Base-by-base conservation (phyloP, 2,329 filamentous ascomycete species). In the Plectosphaerella sp. region DNA sequence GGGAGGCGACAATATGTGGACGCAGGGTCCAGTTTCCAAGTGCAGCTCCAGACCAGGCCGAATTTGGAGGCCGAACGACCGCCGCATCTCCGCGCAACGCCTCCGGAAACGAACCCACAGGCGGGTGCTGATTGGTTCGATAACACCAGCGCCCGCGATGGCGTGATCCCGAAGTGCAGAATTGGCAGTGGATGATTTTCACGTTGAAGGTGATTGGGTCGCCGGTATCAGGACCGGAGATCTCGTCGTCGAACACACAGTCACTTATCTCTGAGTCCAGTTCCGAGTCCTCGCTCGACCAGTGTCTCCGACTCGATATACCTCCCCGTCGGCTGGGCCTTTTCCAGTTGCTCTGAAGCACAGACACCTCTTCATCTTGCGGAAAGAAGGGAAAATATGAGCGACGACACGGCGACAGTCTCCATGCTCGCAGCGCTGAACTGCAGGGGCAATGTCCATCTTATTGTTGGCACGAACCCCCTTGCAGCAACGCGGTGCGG, bases 401-500 rank as follows among this genome's bases (percentile, higher is more conserved):
- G 15, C 14, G 37, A 41, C 37, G 37, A 41, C 37, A 16, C 46
- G 35, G 22, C 9, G n/a, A 39, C 64, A 47, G 67, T 68, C 18
- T 78, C 86, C 4, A 77, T 95, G 49, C 83, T 95, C 47, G 87
- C 88, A 45, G 85, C 88, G 47, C 78, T 87, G 58, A 84, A 91
- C 65, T 86, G 84, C 63, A 77, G 77, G 48, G 79, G 75, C 47
- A 87, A 90, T 64, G 70, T 92, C 41, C 94, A 99, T 67, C 78
- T 99, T 53, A 83, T 99, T 62, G 71, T 97, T 57, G 94, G 94
- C 54, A 86, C 87, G 35, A 94, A 92, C 63, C 85, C 93, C 14
- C 80, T 99, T 41, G 93, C 94, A n/a, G 87, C 88, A 49, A 82
- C 91, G 33, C 83, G 94, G 61, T 95, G 89, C 72, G 74, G 80